phyloP scores from a whole-genome alignment of 768 basidiomycete species.

The Lentinula aciculospora region DNA sequence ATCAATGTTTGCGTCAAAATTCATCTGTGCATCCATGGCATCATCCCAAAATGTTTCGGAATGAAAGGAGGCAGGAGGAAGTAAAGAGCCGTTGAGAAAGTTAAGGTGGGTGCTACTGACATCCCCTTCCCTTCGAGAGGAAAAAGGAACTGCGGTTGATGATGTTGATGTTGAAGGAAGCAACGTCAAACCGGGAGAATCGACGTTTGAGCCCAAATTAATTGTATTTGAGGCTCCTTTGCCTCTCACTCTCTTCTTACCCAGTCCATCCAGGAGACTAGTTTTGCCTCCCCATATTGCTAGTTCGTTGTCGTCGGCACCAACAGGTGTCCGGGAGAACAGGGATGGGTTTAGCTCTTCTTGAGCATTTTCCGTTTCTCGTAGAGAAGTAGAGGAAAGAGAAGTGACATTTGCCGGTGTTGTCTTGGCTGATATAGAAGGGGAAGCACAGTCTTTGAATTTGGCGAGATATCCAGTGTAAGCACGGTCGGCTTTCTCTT shows the following conservation, averaged over 20 bases:
- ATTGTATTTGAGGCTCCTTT: slow-evolving; percentile 9
- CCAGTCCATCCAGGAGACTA: slow-evolving; percentile 28
- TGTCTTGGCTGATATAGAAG: slow-evolving; percentile 4
- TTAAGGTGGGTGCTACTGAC: neutral
- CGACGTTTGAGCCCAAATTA: neutral
- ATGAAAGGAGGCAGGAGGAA: neutral
- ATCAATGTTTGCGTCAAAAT: slow-evolving; percentile 1
- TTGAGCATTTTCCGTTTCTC: neutral
- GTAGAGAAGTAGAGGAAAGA: slow-evolving; percentile 3
- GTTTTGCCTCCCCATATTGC: slow-evolving; percentile 53
- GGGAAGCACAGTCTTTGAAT: slow-evolving; percentile 9
- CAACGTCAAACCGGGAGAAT: neutral
- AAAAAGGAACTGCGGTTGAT: neutral
- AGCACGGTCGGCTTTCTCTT: slow-evolving; percentile 36
- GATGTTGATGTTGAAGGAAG: neutral
- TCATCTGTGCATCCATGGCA: neutral
- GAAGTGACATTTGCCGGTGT: neutral
- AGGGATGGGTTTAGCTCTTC: neutral
- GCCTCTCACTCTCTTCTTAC: slow-evolving; percentile 16
- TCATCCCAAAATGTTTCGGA: neutral
- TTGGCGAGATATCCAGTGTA: slow-evolving; percentile 21
- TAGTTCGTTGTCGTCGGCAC: slow-evolving; percentile 37
- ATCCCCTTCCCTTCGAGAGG: neutral
- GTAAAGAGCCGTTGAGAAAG: neutral
- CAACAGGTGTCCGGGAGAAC: slow-evolving; percentile 11